Evolutionary conservation across 129 eudicot species (phyloP), one percentile per base, ranked within the genome.

Genomic region (Helianthus tuberosus): DNA sequence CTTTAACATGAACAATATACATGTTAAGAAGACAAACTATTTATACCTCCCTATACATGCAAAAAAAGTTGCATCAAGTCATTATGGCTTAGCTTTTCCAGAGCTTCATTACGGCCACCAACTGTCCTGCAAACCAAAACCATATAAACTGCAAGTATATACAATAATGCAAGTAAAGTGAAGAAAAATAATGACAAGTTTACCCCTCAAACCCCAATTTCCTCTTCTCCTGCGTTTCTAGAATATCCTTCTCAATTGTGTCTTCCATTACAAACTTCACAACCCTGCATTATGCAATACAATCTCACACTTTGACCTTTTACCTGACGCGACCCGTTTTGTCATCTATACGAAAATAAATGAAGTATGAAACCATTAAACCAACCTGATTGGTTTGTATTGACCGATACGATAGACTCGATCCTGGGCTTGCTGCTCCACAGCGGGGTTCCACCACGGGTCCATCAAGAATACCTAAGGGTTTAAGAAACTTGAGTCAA

Each of bases 391-490:
- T 57, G 98, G 97, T 64, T 93, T 93, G 73, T 81, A 86, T 81
- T 93, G 98, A 53, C 98, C 98, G 64, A 93, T 93, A 63, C 98
- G 77, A 65, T 93, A 96, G 23, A 93, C 88, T 81, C 98, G 88
- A 80, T 93, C 98, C 76, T 88, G 96, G 7, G 97, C 97, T 61
- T 93, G 98, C 68, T 83, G 79, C 85, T 93, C 98, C 52, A 83
- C 93, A n/a, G 98, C 97, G 11, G 97, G 98, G 80, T 93, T 93
- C 98, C 97, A 93, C 97, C 98, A 93, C 0, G 98, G 98, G 73
- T 93, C 98, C 98, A 93, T 93, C 86, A 93, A 83, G 85, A 93
- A 93, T 53, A 93, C 97, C 98, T 93, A 38, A 10, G 15, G 47
- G 8, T 12, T 13, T 5, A 13, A 48, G 61, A 63, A 71, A 48